phyloP scores from a whole-genome alignment of 345 rosid genomes.

The Eutrema heterophyllum region DNA sequence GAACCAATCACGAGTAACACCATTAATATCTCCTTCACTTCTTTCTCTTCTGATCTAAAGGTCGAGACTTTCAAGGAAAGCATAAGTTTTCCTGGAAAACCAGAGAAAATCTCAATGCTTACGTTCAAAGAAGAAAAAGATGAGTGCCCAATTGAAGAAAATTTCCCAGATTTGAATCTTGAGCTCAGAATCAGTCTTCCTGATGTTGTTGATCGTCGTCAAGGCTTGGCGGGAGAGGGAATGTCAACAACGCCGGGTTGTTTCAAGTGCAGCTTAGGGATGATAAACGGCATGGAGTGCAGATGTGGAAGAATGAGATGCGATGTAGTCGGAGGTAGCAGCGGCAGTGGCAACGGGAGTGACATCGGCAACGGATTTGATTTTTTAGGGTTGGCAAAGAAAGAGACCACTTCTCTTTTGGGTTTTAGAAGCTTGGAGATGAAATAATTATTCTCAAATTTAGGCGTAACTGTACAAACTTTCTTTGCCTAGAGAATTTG shows the following conservation, averaged over 20 bases:
- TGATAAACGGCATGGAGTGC: constrained; percentile 57
- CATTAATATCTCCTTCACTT: constrained; percentile 30
- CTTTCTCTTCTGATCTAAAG: constrained; percentile 12
- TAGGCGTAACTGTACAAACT: constrained; percentile 26
- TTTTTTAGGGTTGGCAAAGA: constrained; percentile 65
- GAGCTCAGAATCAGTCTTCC: constrained; percentile 94
- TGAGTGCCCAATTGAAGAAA: constrained; percentile 29
- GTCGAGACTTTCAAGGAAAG: constrained; percentile 10
- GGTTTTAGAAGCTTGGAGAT: constrained; percentile 77
- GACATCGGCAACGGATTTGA: constrained; percentile 45
- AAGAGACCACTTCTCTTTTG: constrained; percentile 39
- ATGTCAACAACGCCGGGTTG: constrained; percentile 35
- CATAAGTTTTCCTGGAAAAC: neutral
- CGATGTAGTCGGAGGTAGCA: constrained; percentile 24
- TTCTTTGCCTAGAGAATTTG: constrained; percentile 11
- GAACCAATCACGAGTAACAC: constrained; percentile 23
- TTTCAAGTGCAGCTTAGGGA: constrained; percentile 60
- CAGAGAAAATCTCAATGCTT: constrained; percentile 29
- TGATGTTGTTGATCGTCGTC: constrained; percentile 28
- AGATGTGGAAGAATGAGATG: constrained; percentile 35
- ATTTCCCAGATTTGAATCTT: constrained; percentile 83
- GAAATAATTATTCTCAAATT: constrained; percentile 35
- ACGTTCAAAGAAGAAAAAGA: constrained; percentile 37
- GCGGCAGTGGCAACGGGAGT: constrained; percentile 14
- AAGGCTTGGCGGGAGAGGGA: constrained; percentile 22